Percentiles rank a stretch among this genome's conserved stretches.
phyloP scores from a whole-genome alignment of 2,329 filamentous ascomycete species.

The Acephala macrosclerotiorum region DNA sequence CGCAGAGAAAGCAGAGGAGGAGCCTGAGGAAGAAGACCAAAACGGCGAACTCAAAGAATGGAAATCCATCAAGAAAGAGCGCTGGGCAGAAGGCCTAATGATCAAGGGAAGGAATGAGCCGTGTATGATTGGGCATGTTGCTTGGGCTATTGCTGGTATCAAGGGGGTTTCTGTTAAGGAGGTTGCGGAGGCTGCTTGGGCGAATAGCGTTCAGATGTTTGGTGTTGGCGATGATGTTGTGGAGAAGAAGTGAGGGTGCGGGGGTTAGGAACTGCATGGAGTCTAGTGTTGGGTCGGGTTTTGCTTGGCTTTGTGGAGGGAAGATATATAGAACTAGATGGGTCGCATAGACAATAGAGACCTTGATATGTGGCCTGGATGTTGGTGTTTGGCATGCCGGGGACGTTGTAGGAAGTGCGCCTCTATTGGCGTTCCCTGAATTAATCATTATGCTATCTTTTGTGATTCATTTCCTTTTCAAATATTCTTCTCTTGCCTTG shows the following conservation, averaged over 20 bases:
- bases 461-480: too few species aligned
- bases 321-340: too few species aligned
- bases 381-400: too few species aligned
- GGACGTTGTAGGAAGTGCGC: too few species aligned
- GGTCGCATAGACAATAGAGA: too few species aligned
- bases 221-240: slow-evolving; percentile 62
- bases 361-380: too few species aligned
- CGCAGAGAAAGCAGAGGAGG: slow-evolving; percentile 15
- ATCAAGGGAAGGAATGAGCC: slow-evolving; percentile 96
- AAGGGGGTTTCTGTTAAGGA: slow-evolving; percentile 82
- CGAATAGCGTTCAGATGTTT: slow-evolving; percentile 83
- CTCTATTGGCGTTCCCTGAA: too few species aligned
- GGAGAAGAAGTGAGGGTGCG: neutral
- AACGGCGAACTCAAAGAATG: slow-evolving; percentile 71
- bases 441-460: too few species aligned
- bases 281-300: neutral
- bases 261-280: neutral
- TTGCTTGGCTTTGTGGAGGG: neutral
- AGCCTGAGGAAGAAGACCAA: slow-evolving; percentile 41
- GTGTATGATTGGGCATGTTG: slow-evolving; percentile 84
- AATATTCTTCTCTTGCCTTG: too few species aligned
- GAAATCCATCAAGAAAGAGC: slow-evolving; percentile 94
- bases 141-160: slow-evolving; percentile 85
- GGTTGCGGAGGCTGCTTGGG: slow-evolving; percentile 86
- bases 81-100: slow-evolving; percentile 86